These are phyloP conservation scores for Botrytis paeoniae DNA, from an alignment of 2,329 filamentous ascomycete species.

Conservation along the genomic window DNA sequence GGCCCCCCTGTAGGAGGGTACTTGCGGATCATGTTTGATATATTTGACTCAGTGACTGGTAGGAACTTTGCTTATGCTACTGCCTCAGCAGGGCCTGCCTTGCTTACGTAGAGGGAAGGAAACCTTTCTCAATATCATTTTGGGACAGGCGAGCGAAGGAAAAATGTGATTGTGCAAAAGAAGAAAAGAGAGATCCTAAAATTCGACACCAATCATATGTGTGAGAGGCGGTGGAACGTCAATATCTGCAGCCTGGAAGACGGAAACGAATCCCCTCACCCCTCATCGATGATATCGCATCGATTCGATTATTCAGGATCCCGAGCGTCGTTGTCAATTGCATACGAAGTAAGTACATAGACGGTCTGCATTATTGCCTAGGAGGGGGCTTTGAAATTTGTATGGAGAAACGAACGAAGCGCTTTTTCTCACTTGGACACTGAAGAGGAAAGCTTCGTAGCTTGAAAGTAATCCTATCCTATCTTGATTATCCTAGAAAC, in stretches of 20 bases:
- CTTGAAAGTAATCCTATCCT: neutral
- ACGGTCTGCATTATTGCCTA: neutral
- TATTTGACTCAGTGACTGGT: constrained; percentile 4
- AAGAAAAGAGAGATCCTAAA: neutral
- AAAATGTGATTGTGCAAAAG: neutral
- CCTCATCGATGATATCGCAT: constrained; percentile 8
- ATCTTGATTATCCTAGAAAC: neutral
- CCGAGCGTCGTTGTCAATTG: constrained; percentile 4
- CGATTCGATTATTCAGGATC: neutral
- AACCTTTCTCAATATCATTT: neutral
- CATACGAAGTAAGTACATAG: neutral
- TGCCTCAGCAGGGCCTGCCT: constrained; percentile 13
- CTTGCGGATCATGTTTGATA: constrained; percentile 13
- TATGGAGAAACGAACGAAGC: neutral
- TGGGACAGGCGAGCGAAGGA: neutral
- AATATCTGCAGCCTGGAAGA: constrained; percentile 19
- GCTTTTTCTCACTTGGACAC: neutral
- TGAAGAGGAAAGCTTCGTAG: neutral
- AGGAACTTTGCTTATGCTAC: constrained; percentile 17
- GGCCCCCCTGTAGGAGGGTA: constrained; percentile 9
- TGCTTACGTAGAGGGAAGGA: constrained; percentile 15
- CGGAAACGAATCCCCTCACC: constrained; percentile 13
- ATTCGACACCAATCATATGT: neutral
- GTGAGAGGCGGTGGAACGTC: constrained; percentile 11
- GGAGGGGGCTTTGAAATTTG: constrained; percentile 1